Base-by-base conservation (phyloP, 1,139 yeast genomes). In the Eremothecium coryli region DNA sequence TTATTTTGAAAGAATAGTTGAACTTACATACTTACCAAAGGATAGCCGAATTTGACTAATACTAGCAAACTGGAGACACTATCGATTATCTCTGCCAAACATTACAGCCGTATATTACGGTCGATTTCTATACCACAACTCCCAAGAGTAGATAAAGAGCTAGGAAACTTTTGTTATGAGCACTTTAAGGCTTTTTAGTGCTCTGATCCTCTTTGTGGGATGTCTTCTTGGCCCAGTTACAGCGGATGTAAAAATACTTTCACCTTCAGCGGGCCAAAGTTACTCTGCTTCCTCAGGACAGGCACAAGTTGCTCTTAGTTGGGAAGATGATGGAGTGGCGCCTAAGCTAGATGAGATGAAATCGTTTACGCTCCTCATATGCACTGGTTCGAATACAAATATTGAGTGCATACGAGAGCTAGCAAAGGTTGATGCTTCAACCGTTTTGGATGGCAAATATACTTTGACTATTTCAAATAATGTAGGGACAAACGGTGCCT, bases 381-480 rank as follows among this genome's bases (percentile, higher is more conserved):
- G 93, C 61, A 71, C 93, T 1, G 94, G 93, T n/a, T 57, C 76
- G 11, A 70, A 75, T 49, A 14, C 3, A 4, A 7, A 4, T 11
- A 16, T 16, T 16, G 5, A 4, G n/a, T 17, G 30, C 11, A 4
- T 27, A 22, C 4, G 4, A 4, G 22, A 14, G 22, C 32, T 14
- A 29, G 20, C 9, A 6, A 11, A 9, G 23, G 20, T 10, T 21
- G 26, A 23, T 18, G 24, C 7, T 5, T 4, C 3, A n/a, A 15
- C 12, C 4, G 5, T 25, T 5, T 16, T 13, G 4, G 14, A 15
- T 29, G 42, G 58, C 34, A 39, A 60, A 1, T 68, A 65, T 44
- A 50, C 62, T 0, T 71, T 74, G 2, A 33, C 52, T 1, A 55
- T 78, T 27, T 61, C 62, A 7, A 59, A 69, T 2, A 45, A 61